Evolutionary conservation across 306 rosid species (phyloP).

Genomic region (Quercus rubra): DNA sequence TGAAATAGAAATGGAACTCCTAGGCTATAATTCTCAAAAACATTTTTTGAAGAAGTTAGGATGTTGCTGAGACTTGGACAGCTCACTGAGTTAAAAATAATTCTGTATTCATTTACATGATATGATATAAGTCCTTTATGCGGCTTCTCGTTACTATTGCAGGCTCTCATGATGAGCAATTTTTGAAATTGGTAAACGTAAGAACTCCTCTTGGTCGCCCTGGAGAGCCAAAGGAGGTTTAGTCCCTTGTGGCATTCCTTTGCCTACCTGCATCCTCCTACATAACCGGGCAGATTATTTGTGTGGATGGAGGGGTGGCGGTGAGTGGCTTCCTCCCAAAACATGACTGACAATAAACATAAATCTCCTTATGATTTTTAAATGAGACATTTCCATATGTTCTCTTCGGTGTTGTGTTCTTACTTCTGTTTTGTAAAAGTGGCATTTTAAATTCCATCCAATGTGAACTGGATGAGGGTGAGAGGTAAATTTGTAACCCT

Average conservation of each 20-base stretch:
- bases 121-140: not conserved
- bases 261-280: not conserved
- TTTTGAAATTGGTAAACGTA: not conserved
- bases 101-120: not conserved
- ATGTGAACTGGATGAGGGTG: too few relatives aligned
- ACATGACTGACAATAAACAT: not conserved
- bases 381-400: not conserved
- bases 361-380: not conserved
- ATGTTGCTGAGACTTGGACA: not conserved
- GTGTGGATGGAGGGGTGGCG: not conserved
- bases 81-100: not conserved
- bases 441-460: not conserved
- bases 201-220: not conserved
- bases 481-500: too few relatives aligned
- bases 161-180: not conserved
- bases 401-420: not conserved
- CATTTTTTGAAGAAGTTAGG: too few relatives aligned
- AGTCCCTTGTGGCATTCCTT: not conserved
- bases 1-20: too few relatives aligned
- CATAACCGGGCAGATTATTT: not conserved
- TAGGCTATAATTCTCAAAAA: too few relatives aligned
- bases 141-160: not conserved
- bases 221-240: not conserved
- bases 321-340: not conserved
- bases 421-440: too few relatives aligned